phyloP scores from a whole-genome alignment of 768 basidiomycete species.

The Candolleomyces efflorescens region DNA sequence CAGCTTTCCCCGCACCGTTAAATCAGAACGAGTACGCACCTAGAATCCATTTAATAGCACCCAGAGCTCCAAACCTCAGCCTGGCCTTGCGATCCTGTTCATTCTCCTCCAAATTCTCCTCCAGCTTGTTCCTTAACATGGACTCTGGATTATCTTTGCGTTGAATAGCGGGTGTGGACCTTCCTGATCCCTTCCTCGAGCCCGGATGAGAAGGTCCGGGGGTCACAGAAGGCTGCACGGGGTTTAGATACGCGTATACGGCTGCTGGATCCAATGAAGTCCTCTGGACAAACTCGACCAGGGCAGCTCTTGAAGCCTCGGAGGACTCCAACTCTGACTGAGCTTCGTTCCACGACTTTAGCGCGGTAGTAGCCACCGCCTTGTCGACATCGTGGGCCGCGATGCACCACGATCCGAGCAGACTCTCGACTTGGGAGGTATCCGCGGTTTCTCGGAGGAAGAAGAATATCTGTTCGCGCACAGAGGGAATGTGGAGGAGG shows the following conservation, averaged over 20 bases:
- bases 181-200: slow-evolving; percentile 25
- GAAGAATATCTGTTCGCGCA: slow-evolving; percentile 45
- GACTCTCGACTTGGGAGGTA: slow-evolving; percentile 45
- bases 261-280: slow-evolving; percentile 58
- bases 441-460: slow-evolving; percentile 47
- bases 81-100: slow-evolving; percentile 68
- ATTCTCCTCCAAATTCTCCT: slow-evolving; percentile 65
- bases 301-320: slow-evolving; percentile 23
- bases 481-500: slow-evolving; percentile 52
- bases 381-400: slow-evolving; percentile 70
- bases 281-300: slow-evolving; percentile 50
- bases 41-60: slow-evolving; percentile 58
- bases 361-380: slow-evolving; percentile 46
- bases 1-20: background rate
- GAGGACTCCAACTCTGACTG: slow-evolving; percentile 28
- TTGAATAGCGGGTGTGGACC: slow-evolving; percentile 15
- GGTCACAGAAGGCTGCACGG: slow-evolving; percentile 41
- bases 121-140: slow-evolving; percentile 37
- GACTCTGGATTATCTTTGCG: slow-evolving; percentile 32
- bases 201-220: slow-evolving; percentile 23
- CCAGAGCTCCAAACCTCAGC: slow-evolving; percentile 64
- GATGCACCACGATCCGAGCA: slow-evolving; percentile 73
- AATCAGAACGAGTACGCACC: slow-evolving; percentile 39
- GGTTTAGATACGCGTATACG: slow-evolving; percentile 60
- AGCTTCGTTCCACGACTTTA: slow-evolving; percentile 46